These are phyloP conservation scores for Tricharina praecox DNA, from an alignment of 495 filamentous ascomycete genomes.

Conservation along the genomic window DNA sequence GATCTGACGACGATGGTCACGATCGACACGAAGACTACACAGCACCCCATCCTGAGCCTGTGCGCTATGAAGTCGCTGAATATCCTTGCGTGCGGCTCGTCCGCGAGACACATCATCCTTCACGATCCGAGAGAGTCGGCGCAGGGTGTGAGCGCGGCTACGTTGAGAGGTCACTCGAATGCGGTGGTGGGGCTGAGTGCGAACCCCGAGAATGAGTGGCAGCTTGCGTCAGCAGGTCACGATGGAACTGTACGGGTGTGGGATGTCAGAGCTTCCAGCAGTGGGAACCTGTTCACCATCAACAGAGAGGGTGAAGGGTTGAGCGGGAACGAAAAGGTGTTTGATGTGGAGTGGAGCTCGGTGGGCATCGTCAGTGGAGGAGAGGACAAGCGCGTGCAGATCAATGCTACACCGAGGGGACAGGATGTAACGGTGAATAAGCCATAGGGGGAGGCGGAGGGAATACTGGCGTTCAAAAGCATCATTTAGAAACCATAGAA, in stretches of 20 bases:
- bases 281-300: constrained; percentile 67
- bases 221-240: constrained; percentile 64
- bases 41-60: constrained; percentile 63
- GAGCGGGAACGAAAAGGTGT: constrained; percentile 46
- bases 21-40: constrained; percentile 63
- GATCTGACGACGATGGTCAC: constrained; percentile 61
- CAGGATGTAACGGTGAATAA: neutral
- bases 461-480: too few relatives aligned
- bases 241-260: constrained; percentile 84
- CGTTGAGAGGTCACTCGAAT: constrained; percentile 76
- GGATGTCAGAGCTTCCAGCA: constrained; percentile 67
- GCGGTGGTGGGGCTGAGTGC: constrained; percentile 53
- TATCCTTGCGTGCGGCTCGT: constrained; percentile 69
- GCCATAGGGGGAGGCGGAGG: neutral
- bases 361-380: constrained; percentile 82
- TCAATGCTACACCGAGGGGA: constrained; percentile 38
- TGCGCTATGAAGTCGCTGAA: constrained; percentile 44
- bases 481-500: too few relatives aligned
- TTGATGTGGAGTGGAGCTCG: constrained; percentile 64
- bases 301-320: constrained; percentile 45
- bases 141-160: constrained; percentile 59
- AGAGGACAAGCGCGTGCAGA: constrained; percentile 83
- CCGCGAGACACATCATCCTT: constrained; percentile 72
- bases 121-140: constrained; percentile 71
- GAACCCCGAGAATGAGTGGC: constrained; percentile 57